Evolutionary conservation across 495 filamentous ascomycete genomes (phyloP).

Genomic region (Aspergillus wentii): DNA sequence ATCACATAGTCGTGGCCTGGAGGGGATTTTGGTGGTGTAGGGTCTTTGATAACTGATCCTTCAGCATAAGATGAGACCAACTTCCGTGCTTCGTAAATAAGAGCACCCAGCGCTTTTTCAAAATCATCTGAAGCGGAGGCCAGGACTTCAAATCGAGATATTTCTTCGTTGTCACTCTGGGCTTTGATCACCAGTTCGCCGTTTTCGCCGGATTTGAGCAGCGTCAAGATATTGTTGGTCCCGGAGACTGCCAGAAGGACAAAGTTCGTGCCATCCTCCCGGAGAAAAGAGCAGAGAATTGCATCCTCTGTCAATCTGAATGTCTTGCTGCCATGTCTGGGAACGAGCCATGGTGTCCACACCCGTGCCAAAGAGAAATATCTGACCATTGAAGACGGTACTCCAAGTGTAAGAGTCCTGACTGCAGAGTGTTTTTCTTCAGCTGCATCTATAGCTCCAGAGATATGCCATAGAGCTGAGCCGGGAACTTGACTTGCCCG

Average conservation of each 20-base stretch:
- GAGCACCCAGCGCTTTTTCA: slow-evolving; percentile 70
- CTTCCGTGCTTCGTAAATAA: slow-evolving; percentile 80
- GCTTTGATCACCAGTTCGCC: slow-evolving; percentile 67
- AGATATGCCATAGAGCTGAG: slow-evolving; percentile 67
- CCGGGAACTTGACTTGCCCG: slow-evolving; percentile 63
- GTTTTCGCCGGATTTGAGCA: slow-evolving; percentile 59
- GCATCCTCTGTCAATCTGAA: slow-evolving; percentile 72
- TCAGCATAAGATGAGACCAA: slow-evolving; percentile 44
- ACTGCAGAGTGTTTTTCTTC: slow-evolving; percentile 51
- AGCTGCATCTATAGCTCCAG: slow-evolving; percentile 48
- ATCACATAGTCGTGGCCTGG: slow-evolving; percentile 32
- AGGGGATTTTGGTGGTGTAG: slow-evolving; percentile 23
- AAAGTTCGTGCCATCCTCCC: slow-evolving; percentile 66
- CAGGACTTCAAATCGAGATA: slow-evolving; percentile 58
- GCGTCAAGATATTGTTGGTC: slow-evolving; percentile 62
- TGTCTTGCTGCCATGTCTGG: slow-evolving; percentile 67
- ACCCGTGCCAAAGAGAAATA: slow-evolving; percentile 80
- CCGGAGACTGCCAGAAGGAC: slow-evolving; percentile 82
- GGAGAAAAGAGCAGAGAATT: slow-evolving; percentile 76
- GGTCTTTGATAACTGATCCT: slow-evolving; percentile 3
- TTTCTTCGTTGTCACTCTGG: slow-evolving; percentile 57
- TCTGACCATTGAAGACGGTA: slow-evolving; percentile 48
- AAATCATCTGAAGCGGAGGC: slow-evolving; percentile 71
- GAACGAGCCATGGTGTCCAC: slow-evolving; percentile 81
- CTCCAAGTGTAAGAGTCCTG: slow-evolving; percentile 55